Percentiles rank a stretch among this genome's conserved stretches.
Evolutionary conservation across 2,329 filamentous ascomycete genomes (phyloP).

Genomic region (Pseudocercospora crystallina): DNA sequence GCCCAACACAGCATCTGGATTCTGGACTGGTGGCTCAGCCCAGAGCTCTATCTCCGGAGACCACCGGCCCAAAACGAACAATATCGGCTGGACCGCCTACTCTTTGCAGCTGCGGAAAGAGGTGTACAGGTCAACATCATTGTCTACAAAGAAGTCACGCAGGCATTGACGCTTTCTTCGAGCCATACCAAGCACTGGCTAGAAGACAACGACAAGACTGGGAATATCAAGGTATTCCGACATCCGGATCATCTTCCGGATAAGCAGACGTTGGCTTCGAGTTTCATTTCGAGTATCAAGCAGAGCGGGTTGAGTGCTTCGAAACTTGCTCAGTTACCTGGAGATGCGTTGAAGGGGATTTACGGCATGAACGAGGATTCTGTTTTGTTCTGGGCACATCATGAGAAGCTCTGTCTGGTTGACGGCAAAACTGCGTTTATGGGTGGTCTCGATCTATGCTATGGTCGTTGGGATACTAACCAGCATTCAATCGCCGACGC

Average conservation of each 20-base stretch:
- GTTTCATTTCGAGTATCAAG: slow-evolving; percentile 56
- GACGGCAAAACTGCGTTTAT: slow-evolving; percentile 83
- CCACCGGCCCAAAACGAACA: slow-evolving; percentile 78
- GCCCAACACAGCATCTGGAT: slow-evolving; percentile 80
- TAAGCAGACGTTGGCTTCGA: slow-evolving; percentile 63
- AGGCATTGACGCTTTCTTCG: slow-evolving; percentile 56
- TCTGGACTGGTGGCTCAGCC: slow-evolving; percentile 74
- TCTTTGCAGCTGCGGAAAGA: slow-evolving; percentile 76
- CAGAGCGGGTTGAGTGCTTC: slow-evolving; percentile 56
- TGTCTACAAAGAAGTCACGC: slow-evolving; percentile 78
- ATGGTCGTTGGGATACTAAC: slow-evolving; percentile 85
- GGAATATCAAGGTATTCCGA: slow-evolving; percentile 83
- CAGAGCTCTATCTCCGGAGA: slow-evolving; percentile 81
- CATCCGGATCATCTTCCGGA: slow-evolving; percentile 86
- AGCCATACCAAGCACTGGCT: slow-evolving; percentile 77
- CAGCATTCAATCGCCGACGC: slow-evolving; percentile 78
- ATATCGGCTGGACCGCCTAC: slow-evolving; percentile 80
- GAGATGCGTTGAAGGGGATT: slow-evolving; percentile 71
- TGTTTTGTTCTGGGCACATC: slow-evolving; percentile 88
- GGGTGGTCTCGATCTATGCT: slow-evolving; percentile 85
- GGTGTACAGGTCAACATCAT: slow-evolving; percentile 84
- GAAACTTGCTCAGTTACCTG: slow-evolving; percentile 63
- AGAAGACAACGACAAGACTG: slow-evolving; percentile 67
- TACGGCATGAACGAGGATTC: slow-evolving; percentile 81
- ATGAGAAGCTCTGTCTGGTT: slow-evolving; percentile 84